Conservation (phyloP, 345 rosid species). For the Eucalyptus urophylla region DNA sequence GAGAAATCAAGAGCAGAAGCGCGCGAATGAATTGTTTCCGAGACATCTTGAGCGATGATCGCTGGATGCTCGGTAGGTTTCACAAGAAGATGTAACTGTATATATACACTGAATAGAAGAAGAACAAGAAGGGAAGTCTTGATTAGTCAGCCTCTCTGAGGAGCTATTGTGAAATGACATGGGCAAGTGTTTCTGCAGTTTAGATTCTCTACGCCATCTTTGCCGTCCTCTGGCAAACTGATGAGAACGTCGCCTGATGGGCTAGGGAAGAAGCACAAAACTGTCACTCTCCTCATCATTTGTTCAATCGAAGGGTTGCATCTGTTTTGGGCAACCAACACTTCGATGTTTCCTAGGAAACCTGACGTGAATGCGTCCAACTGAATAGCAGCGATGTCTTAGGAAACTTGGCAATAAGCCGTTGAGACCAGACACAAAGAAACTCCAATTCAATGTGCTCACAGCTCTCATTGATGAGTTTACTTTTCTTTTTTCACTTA, state of each 20-base stretch:
- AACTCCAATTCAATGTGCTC: neutral
- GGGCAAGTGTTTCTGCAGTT: neutral
- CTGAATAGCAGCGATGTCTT: neutral
- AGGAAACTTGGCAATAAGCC: neutral
- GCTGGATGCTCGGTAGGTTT: neutral
- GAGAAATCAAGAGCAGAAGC: neutral
- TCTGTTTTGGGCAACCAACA: neutral
- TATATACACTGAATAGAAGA: neutral
- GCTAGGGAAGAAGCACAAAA: neutral
- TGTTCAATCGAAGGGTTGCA: neutral
- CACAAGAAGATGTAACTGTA: neutral
- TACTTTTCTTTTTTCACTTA: too few relatives aligned
- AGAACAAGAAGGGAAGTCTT: neutral
- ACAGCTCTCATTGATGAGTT: neutral
- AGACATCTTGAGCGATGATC: neutral
- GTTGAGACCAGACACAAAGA: neutral
- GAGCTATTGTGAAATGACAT: neutral
- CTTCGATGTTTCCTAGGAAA: neutral
- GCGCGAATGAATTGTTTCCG: neutral
- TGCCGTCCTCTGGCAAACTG: neutral
- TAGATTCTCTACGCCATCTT: neutral
- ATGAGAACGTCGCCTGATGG: neutral
- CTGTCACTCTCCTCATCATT: neutral
- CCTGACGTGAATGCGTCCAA: neutral
- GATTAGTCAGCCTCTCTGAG: neutral